phyloP scores from a whole-genome alignment of 2,329 filamentous ascomycete species.

The Arthrobotrys sphaeroides region DNA sequence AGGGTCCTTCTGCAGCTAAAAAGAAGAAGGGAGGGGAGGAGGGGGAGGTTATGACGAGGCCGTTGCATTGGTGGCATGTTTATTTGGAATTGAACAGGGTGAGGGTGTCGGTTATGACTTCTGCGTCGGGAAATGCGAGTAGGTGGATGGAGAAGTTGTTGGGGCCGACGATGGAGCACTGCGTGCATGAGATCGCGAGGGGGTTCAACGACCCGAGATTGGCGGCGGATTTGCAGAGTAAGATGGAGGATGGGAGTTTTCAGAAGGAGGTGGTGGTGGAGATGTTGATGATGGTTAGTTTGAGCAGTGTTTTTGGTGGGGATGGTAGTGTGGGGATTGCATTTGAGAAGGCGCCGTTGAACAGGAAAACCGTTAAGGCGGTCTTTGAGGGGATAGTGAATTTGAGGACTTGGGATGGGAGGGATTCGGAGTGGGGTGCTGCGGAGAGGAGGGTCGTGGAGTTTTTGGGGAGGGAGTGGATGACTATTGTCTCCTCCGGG shows the following conservation, averaged over 20 bases:
- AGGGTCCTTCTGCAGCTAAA: background rate
- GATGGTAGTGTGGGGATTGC: background rate
- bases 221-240: slow-evolving; percentile 33
- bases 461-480: slow-evolving; percentile 43
- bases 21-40: background rate
- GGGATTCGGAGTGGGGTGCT: slow-evolving; percentile 17
- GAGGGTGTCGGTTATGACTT: slow-evolving; percentile 19
- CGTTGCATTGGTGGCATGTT: slow-evolving; percentile 43
- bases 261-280: slow-evolving; percentile 34
- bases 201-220: slow-evolving; percentile 38
- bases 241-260: slow-evolving; percentile 41
- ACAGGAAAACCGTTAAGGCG: slow-evolving; percentile 28
- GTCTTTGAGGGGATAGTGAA: slow-evolving; percentile 48
- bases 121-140: slow-evolving; percentile 11
- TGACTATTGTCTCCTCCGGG: slow-evolving; percentile 33
- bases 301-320: slow-evolving; percentile 12
- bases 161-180: slow-evolving; percentile 48
- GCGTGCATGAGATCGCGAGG: slow-evolving; percentile 36
- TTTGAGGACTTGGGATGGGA: slow-evolving; percentile 27
- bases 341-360: slow-evolving; percentile 41
- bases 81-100: slow-evolving; percentile 37
- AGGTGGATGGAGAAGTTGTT: slow-evolving; percentile 44
- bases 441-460: slow-evolving; percentile 45
- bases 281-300: slow-evolving; percentile 47
- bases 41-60: background rate